Evolutionary conservation across 2,329 filamentous ascomycete genomes (phyloP).

Genomic region (Aspergillus novofumigatus): DNA sequence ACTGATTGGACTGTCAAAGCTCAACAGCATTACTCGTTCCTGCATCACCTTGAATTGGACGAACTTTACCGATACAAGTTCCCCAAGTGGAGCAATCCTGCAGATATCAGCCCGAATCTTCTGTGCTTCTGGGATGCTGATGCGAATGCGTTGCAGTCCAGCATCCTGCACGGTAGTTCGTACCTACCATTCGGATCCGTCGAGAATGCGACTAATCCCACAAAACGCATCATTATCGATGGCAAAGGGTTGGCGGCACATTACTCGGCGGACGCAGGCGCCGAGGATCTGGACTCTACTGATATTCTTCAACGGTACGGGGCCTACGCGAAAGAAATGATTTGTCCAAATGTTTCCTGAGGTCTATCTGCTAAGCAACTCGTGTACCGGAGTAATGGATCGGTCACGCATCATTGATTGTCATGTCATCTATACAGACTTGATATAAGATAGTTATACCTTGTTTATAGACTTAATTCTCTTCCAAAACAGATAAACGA

Average conservation of each 20-base stretch:
- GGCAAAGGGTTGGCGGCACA: conserved; percentile 52
- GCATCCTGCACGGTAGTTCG: conserved; percentile 42
- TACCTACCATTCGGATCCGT: conserved; percentile 38
- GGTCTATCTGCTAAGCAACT: neutral
- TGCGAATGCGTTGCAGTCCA: conserved; percentile 41
- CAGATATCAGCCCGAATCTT: conserved; percentile 52
- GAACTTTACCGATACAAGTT: conserved; percentile 48
- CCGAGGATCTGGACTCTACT: conserved; percentile 45
- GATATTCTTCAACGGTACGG: conserved; percentile 54
- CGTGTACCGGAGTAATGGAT: neutral
- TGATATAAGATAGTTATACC: neutral
- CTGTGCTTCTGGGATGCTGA: conserved; percentile 52
- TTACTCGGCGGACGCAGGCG: conserved; percentile 46
- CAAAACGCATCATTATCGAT: conserved; percentile 45
- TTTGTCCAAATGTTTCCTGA: conserved; percentile 36
- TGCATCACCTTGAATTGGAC: conserved; percentile 49
- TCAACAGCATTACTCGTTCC: conserved; percentile 42
- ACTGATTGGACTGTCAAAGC: conserved; percentile 49
- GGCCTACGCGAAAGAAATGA: conserved; percentile 50
- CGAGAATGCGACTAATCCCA: conserved; percentile 22
- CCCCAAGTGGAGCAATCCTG: conserved; percentile 44
- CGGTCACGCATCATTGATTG: neutral
- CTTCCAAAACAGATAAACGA: neutral
- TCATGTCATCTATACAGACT: neutral
- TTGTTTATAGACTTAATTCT: neutral